Evolutionary conservation across 768 basidiomycete species (phyloP), one percentile per base, ranked within the genome.

Genomic region (Tylopilus felleus): DNA sequence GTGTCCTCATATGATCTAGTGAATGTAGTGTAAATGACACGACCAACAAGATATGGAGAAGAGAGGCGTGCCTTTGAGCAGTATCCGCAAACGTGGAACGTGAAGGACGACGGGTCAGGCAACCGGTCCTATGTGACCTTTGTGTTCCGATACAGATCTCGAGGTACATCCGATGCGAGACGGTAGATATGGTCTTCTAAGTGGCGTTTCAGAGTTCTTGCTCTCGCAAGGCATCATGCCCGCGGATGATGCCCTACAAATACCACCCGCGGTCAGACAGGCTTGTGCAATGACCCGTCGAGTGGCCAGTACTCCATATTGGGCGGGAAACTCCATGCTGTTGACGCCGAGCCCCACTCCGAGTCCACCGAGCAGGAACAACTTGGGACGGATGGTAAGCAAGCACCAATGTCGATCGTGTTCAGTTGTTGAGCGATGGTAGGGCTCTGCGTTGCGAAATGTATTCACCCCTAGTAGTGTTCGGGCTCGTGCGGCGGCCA

Each of bases 141-240:
- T 62, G 72, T 80, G 3, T 90, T 88, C 64, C 75, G 82, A 38
- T 89, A 89, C 65, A 73, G 83, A 23, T 73, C 81, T 35, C 71
- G 67, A 51, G 81, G 85, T 83, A 55, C 40, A 72, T 63, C 45
- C 25, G 14, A 49, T 23, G 43, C 14, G 0, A 22, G 10, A 7
- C 14, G 1, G 33, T 52, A 25, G 36, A 39, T 22, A 4, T 47
- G 8, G 16, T 16, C 17, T 23, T 28, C 45, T 52, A n/a, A 50
- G 2, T 17, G 5, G n/a, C 10, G 19, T 49, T 45, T 28, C 52
- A 81, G 82, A 78, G 38, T 83, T 80, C 53, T 63, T 83, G 45
- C 71, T 75, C 56, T 63, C 75, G 27, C 81, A 82, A 65, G 79
- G 81, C 2, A 83, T 84, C 41, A 72, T 77, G 57, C 57, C 73